Evolutionary conservation across 169 alveolate genomes (phyloP).

Genomic region (Cryptosporidium baileyi): DNA sequence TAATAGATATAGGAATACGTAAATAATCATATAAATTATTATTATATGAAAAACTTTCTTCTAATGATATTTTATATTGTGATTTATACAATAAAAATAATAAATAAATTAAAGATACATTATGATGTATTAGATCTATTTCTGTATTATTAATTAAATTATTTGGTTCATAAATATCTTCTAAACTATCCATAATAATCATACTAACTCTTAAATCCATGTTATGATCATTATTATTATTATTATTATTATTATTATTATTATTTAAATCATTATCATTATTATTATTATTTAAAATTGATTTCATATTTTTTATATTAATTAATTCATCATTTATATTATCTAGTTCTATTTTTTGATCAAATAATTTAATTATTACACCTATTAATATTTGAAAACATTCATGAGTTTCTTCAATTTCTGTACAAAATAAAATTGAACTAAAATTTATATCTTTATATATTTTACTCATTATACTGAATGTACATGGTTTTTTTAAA

Average conservation of each 20-base stretch:
- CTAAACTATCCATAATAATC: constrained; percentile 44
- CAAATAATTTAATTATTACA: not conserved
- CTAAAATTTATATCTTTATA: constrained; percentile 30
- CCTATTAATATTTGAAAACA: constrained; percentile 56
- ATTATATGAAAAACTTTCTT: not conserved
- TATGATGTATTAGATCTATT: constrained; percentile 16
- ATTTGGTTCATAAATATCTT: not conserved
- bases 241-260: not conserved
- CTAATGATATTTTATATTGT: constrained; percentile 9
- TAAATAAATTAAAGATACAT: constrained; percentile 34
- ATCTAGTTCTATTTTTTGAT: not conserved
- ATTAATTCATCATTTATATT: not conserved
- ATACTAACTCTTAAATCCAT: constrained; percentile 39
- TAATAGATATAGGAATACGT: constrained; percentile 30
- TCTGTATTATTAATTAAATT: not conserved
- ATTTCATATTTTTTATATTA: not conserved
- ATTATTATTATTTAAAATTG: not conserved
- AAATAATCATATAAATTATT: not conserved
- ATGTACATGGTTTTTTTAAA: constrained; percentile 17
- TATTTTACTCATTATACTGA: not conserved
- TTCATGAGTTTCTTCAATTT: constrained; percentile 24
- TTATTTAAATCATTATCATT: no score
- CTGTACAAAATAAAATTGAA: constrained; percentile 28
- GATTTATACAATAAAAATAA: constrained; percentile 31
- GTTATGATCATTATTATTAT: not conserved